Base-by-base conservation (phyloP, 495 filamentous ascomycete species). In the Penicillium silybi region DNA sequence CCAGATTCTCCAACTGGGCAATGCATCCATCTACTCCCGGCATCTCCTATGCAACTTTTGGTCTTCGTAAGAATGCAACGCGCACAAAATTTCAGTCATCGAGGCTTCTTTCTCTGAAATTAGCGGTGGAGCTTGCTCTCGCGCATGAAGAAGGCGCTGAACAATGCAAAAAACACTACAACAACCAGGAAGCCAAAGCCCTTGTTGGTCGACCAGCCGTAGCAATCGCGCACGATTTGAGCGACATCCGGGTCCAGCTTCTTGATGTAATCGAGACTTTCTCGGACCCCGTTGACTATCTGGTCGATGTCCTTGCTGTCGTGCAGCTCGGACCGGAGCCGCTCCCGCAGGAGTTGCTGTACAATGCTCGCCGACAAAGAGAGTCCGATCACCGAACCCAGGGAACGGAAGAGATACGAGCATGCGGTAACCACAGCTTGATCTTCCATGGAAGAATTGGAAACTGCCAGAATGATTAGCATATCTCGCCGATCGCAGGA, bases 401-500 rank as follows among this genome's bases (percentile, higher is more conserved):
- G 72, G 4, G 86, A 85, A 4, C 90, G 84, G 76, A 96, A 96
- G 2, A 95, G 80, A 65, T 95, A 96, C 1, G 83, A 88, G 64
- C 88, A 91, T 2, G 90, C 90, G 11, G 89, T 92, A 3, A 85
- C 85, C 3, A 95, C 78, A 0, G 90, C 90, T 51, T 89, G 84
- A 55, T 93, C 88, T 35, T 80, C 76, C 0, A 69, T 74, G 7
- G 77, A 68, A 0, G 85, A 79, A 57, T 92, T 91, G 26, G 88
- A 82, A 57, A 95, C 85, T 56, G 79, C 48, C 64, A 27, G n/a
- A 17, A 23, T 19, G 29, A 16, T 61, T 48, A 62, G 53, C 17
- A 41, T 44, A 17, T 1, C 2, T 13, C 6, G 37, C 18, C 2
- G 37, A 39, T 39, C 4, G 34, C 7, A 10, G 16, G 34, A 7